Base-by-base conservation (phyloP, 139 green algal genomes). In the Chlorella sp. region DNA sequence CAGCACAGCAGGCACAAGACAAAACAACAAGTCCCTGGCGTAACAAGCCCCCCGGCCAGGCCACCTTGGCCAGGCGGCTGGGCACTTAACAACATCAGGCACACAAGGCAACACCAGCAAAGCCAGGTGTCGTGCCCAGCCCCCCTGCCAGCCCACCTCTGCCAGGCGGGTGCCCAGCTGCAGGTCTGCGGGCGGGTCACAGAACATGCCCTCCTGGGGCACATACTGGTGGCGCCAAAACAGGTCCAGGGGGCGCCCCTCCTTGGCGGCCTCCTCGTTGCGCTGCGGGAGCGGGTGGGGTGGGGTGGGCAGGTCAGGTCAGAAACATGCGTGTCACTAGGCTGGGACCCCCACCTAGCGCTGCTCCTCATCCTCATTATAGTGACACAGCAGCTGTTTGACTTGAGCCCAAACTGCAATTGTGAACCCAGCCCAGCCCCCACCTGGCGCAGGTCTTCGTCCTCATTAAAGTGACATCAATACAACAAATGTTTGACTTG, bases 161-260 rank as follows among this genome's bases (percentile, higher is more conserved):
- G 85, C 39, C 87, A 86, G 61, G 60, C 77, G 77, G 37, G 80
- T 91, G 88, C 42, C 66, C 40, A 76, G 42, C 80, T 86, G 89
- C 83, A 98, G 84, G 86, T 98, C 92, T 19, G 66, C 78, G 30
- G 93, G 91, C 61, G 95, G 91, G 85, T 94, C 90, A 42, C 95
- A 94, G 93, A 99, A 99, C 95, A 97, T 98, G 90, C 97, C 97
- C 82, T 96, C 60, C 61, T 95, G 22, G 15, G 97, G 96, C 79
- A 94, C 90, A 93, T 99, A 99, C 90, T 97, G 83, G 77, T 86
- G 90, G 71, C 96, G 93, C 92, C 95, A 99, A 87, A 97, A 94
- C 89, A 96, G 95, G 69, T 96, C 81, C 57, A 94, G 61, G 5
- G 91, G 93, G 85, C 91, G 57, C 22, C 91, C 92, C 81, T 91